phyloP scores from a whole-genome alignment of 2,329 filamentous ascomycete species.

The Cephalotrichum gorgonifer region DNA sequence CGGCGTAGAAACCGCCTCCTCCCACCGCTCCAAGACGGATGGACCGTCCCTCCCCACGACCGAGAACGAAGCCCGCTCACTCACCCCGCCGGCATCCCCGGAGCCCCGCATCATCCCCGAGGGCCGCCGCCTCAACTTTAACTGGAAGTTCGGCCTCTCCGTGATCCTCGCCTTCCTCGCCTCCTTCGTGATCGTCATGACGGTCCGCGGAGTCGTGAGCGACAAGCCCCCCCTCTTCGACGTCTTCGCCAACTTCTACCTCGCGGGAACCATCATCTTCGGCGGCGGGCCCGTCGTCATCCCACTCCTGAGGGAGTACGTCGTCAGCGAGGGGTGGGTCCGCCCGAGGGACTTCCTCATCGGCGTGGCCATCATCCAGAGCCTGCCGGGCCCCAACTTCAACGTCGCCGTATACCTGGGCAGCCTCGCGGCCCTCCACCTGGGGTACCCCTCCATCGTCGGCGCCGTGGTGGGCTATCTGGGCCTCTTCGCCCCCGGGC shows the following conservation, averaged over 20 bases:
- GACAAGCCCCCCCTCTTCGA: slow-evolving; percentile 37
- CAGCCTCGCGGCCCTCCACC: slow-evolving; percentile 30
- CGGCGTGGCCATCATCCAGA: slow-evolving; percentile 60
- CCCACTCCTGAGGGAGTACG: slow-evolving; percentile 48
- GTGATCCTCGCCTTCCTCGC: slow-evolving; percentile 39
- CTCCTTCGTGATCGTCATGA: slow-evolving; percentile 47
- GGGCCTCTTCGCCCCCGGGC: slow-evolving; percentile 41
- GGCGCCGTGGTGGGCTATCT: slow-evolving; percentile 34
- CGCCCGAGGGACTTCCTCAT: slow-evolving; percentile 61
- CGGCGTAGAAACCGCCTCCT: background rate
- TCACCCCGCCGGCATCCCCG: background rate
- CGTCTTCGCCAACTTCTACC: slow-evolving; percentile 63
- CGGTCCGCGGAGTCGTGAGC: slow-evolving; percentile 30
- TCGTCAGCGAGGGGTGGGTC: slow-evolving; percentile 62
- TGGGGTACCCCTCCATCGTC: slow-evolving; percentile 17
- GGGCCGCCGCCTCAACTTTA: slow-evolving; percentile 25
- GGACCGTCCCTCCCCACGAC: slow-evolving; percentile 4
- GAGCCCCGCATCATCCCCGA: slow-evolving; percentile 20
- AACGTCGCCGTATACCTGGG: slow-evolving; percentile 49
- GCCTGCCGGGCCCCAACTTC: slow-evolving; percentile 44
- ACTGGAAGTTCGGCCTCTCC: slow-evolving; percentile 30
- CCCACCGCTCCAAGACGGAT: slow-evolving; percentile 2
- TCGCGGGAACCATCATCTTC: slow-evolving; percentile 60
- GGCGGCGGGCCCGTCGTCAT: slow-evolving; percentile 57
- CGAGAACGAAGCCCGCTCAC: background rate